Evolutionary conservation across 2,329 filamentous ascomycete species (phyloP).

Genomic region (Aspergillus fructus): DNA sequence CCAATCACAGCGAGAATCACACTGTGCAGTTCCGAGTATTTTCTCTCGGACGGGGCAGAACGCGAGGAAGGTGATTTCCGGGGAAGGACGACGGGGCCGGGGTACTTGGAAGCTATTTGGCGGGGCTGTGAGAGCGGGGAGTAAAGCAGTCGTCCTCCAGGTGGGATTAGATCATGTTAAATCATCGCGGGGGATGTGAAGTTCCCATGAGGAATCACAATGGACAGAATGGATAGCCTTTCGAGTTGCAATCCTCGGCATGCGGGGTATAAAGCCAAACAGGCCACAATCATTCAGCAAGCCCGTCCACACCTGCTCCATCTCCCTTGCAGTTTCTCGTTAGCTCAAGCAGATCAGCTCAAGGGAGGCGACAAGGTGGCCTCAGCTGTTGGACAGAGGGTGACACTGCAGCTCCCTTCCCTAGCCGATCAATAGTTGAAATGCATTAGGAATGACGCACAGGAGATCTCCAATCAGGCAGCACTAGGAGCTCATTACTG

Average conservation of each 20-base stretch:
- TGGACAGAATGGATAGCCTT: constrained; percentile 3
- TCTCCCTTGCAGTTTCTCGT: constrained; percentile 11
- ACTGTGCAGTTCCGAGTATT: not conserved
- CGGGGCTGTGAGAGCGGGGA: not conserved
- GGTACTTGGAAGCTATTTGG: not conserved
- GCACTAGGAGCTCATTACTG: not conserved
- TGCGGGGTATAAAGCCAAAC: constrained; percentile 11
- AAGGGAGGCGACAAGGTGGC: constrained; percentile 2
- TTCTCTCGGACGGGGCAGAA: too few species aligned
- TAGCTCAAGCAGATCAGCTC: not conserved
- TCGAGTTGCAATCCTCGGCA: constrained; percentile 6
- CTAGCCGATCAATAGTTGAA: constrained; percentile 12
- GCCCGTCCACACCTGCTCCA: not conserved
- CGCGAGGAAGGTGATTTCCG: not conserved
- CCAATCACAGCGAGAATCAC: not conserved
- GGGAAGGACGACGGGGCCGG: not conserved
- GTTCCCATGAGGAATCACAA: not conserved
- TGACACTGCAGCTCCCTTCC: constrained; percentile 10
- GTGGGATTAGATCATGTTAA: not conserved
- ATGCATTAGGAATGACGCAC: constrained; percentile 14
- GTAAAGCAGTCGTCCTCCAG: not conserved
- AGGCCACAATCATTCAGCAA: not conserved
- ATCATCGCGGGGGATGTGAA: constrained; percentile 3
- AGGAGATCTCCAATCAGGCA: constrained; percentile 7
- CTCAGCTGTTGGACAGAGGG: constrained; percentile 4